These are phyloP conservation scores for Xylariaceae sp. DNA, from an alignment of 2,329 filamentous ascomycete genomes.

Conservation along the genomic window DNA sequence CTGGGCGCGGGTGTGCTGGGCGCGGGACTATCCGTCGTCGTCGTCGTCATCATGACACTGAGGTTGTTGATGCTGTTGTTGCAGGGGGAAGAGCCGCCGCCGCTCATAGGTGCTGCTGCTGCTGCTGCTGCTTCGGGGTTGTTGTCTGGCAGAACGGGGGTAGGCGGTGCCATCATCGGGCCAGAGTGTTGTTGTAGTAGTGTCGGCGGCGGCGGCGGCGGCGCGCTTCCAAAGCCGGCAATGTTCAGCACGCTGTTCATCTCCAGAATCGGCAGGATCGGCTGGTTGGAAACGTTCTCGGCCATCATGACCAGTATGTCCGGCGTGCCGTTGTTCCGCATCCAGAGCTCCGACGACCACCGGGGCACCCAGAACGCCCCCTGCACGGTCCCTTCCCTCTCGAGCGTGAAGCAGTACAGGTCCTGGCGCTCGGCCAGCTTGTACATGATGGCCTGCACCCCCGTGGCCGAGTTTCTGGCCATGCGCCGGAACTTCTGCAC, in stretches of 20 bases:
- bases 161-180: not conserved
- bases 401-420: constrained; percentile 23
- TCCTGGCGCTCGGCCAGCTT: constrained; percentile 25
- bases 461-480: constrained; percentile 25
- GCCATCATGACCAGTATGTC: constrained; percentile 26
- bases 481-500: constrained; percentile 26
- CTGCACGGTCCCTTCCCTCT: constrained; percentile 20
- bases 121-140: too few species aligned
- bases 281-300: constrained; percentile 23
- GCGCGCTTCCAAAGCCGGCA: constrained; percentile 5
- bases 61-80: not conserved
- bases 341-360: constrained; percentile 24
- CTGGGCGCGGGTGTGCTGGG: not conserved
- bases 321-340: constrained; percentile 20
- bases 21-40: too few species aligned
- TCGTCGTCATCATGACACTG: too few species aligned
- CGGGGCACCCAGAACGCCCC: constrained; percentile 27
- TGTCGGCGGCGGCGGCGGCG: not conserved
- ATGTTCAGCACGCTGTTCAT: constrained; percentile 25
- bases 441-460: constrained; percentile 24
- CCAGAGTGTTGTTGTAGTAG: constrained; percentile 1
- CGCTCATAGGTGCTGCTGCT: too few species aligned
- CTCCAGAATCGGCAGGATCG: constrained; percentile 25
- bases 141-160: too few species aligned
- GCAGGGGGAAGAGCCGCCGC: not conserved